These are phyloP conservation scores for Aspergillus wentii DNA, from an alignment of 495 filamentous ascomycete genomes.

Conservation along the genomic window DNA sequence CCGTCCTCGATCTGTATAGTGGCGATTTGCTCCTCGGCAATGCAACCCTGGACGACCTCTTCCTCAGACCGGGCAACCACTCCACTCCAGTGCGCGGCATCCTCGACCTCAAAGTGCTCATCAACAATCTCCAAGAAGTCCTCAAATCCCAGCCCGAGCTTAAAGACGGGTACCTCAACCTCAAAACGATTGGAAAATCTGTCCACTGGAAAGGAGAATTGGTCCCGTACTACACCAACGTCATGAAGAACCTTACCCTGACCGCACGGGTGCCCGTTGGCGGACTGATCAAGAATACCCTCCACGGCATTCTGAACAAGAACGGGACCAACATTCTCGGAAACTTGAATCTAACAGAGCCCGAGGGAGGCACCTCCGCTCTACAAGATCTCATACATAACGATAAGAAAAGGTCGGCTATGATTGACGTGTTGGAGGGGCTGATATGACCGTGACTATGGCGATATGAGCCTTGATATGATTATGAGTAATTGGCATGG, in stretches of 20 bases:
- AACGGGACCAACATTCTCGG: constrained; percentile 11
- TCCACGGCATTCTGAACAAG: constrained; percentile 14
- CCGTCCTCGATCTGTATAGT: constrained; percentile 28
- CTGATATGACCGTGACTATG: too few species aligned
- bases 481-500: too few species aligned
- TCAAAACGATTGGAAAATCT: constrained; percentile 24
- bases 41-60: constrained; percentile 51
- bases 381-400: not conserved
- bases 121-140: constrained; percentile 23
- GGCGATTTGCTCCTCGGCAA: constrained; percentile 44
- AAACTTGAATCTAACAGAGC: not conserved
- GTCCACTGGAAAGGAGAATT: constrained; percentile 28
- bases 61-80: constrained; percentile 57
- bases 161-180: constrained; percentile 24
- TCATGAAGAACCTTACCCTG: constrained; percentile 30
- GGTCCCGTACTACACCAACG: constrained; percentile 37
- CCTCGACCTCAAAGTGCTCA: constrained; percentile 26
- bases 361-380: too few species aligned
- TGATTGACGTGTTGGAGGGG: constrained; percentile 7
- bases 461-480: too few species aligned
- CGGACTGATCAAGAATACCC: constrained; percentile 27
- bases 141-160: constrained; percentile 24
- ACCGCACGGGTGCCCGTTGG: constrained; percentile 26
- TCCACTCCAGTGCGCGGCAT: constrained; percentile 40
- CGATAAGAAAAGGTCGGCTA: not conserved